phyloP scores from a whole-genome alignment of 345 rosid species.

The Lenwebbia sp. region DNA sequence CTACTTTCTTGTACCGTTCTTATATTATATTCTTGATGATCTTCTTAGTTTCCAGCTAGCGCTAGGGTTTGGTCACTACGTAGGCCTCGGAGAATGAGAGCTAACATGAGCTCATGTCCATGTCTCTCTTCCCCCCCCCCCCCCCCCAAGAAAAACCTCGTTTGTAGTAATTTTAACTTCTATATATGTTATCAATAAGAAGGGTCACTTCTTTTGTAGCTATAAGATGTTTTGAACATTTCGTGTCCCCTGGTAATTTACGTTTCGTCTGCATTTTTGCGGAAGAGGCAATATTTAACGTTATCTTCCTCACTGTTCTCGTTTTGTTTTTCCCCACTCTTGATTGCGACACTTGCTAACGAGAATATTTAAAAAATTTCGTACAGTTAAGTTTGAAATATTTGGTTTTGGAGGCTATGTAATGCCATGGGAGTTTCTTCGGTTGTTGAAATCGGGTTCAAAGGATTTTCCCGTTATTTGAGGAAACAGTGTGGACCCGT shows the following conservation, averaged over 20 bases:
- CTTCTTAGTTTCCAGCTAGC: not conserved
- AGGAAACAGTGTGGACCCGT: not conserved
- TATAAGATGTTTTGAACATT: not conserved
- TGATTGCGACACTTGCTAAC: not conserved
- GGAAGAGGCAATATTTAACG: not conserved
- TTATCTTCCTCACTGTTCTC: not conserved
- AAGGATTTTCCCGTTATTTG: not conserved
- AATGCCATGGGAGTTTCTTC: not conserved
- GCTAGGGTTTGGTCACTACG: not conserved
- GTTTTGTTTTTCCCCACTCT: not conserved
- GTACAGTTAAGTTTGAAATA: not conserved
- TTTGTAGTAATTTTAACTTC: not conserved
- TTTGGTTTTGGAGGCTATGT: not conserved
- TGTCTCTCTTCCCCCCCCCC: not conserved
- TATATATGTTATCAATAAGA: not conserved
- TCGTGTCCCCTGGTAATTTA: not conserved
- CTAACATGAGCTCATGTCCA: not conserved
- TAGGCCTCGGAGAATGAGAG: not conserved
- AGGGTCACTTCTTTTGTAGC: not conserved
- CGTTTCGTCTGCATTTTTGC: not conserved
- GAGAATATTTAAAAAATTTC: not conserved
- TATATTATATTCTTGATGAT: not conserved
- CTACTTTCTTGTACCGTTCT: not conserved
- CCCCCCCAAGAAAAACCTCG: not conserved
- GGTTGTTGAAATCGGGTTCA: not conserved